Conservation (phyloP, 768 basidiomycete genomes). For the Boletus fagicola region DNA sequence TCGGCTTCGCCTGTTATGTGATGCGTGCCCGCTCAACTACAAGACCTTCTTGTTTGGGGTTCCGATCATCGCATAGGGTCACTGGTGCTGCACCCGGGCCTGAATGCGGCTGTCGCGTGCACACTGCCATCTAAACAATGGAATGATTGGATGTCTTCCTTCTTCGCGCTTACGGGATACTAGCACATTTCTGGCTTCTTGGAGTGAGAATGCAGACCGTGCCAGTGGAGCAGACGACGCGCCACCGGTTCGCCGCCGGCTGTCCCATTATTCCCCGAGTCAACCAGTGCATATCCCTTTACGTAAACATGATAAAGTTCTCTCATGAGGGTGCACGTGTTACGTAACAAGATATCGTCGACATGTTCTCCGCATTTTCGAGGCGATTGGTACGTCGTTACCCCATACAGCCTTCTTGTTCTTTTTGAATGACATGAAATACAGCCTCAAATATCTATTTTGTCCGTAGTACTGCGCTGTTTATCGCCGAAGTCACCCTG, state of each 20-base stretch:
- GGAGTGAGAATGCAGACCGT: neutral
- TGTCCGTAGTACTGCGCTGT: slow-evolving; percentile 40
- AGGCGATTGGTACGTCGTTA: slow-evolving; percentile 31
- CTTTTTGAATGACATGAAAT: neutral
- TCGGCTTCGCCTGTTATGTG: neutral
- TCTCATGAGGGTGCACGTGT: neutral
- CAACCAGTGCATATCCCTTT: neutral
- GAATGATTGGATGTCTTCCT: neutral
- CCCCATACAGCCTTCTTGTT: slow-evolving; percentile 1
- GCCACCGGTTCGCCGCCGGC: no score
- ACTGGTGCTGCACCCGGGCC: no score
- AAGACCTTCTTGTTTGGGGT: slow-evolving; percentile 12
- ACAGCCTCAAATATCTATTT: slow-evolving; percentile 63
- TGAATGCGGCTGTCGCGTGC: slow-evolving; percentile 14
- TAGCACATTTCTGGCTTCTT: neutral
- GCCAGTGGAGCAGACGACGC: neutral
- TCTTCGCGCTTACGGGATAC: neutral
- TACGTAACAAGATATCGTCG: neutral
- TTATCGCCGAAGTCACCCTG: slow-evolving; percentile 3
- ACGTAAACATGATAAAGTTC: slow-evolving; percentile 4
- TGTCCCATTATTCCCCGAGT: no score
- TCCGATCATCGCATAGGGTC: slow-evolving; percentile 13
- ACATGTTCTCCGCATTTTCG: slow-evolving; percentile 40
- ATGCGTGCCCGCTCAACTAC: neutral
- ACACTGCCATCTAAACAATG: neutral